These are phyloP conservation scores for Periconia digitata DNA, from an alignment of 2,329 filamentous ascomycete species.

Conservation along the genomic window DNA sequence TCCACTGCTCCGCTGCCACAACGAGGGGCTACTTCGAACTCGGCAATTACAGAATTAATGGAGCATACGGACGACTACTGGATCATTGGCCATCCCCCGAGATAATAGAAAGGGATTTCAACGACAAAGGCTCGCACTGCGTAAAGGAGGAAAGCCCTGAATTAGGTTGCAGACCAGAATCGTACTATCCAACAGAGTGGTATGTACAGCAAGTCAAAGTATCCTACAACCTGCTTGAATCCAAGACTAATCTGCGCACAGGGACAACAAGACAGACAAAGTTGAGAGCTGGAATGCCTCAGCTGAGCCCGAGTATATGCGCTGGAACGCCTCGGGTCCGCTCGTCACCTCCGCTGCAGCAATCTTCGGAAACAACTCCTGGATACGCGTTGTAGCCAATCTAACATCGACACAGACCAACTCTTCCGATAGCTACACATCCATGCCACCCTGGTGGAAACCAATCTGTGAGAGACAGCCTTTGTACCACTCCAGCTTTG, in stretches of 20 bases:
- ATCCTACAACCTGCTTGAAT: not conserved
- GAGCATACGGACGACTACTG: constrained; percentile 6
- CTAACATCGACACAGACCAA: not conserved
- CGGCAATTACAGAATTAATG: not conserved
- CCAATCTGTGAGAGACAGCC: constrained; percentile 1
- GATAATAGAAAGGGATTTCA: not conserved
- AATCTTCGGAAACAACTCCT: not conserved
- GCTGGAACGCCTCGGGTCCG: not conserved
- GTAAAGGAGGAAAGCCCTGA: not conserved
- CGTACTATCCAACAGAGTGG: not conserved
- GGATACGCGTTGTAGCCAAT: not conserved
- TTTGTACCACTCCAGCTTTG: not conserved
- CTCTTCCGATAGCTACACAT: not conserved
- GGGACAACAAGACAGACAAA: not conserved
- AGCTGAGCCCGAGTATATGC: not conserved
- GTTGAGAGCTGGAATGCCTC: not conserved
- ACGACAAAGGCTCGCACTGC: not conserved
- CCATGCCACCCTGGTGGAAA: not conserved
- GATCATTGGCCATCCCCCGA: constrained; percentile 9
- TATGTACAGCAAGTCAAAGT: not conserved
- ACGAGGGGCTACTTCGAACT: constrained; percentile 21
- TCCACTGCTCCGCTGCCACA: constrained; percentile 13
- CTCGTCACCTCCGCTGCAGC: not conserved
- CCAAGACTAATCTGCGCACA: not conserved
- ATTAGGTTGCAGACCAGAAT: not conserved